phyloP scores from a whole-genome alignment of 352 stramenopile genomes.

The Globisporangium nagaii region DNA sequence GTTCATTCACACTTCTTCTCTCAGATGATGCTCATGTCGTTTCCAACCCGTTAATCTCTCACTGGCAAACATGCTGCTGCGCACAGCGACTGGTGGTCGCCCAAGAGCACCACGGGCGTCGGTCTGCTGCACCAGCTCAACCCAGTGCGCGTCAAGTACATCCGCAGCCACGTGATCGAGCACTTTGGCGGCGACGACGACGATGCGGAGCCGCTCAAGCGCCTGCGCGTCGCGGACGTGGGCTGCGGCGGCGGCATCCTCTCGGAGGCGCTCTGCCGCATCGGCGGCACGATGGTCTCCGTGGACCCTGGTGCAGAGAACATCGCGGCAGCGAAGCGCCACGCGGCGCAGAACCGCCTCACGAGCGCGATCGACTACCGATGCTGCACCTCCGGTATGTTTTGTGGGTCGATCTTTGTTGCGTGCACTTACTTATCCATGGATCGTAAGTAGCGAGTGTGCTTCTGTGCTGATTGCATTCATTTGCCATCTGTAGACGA shows the following conservation, averaged over 20 bases:
- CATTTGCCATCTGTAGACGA: constrained; percentile 42
- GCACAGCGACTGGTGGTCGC: constrained; percentile 77
- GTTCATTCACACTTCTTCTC: neutral
- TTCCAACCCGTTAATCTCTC: neutral
- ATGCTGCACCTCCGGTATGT: constrained; percentile 66
- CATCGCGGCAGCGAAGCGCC: constrained; percentile 60
- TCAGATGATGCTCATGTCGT: neutral
- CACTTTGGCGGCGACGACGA: constrained; percentile 53
- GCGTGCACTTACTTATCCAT: neutral
- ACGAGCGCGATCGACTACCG: constrained; percentile 79
- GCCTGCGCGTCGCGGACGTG: constrained; percentile 60
- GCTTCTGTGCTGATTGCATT: too few relatives aligned
- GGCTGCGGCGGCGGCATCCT: constrained; percentile 82
- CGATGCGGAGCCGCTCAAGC: constrained; percentile 45
- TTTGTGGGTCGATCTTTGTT: neutral
- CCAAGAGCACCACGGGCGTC: constrained; percentile 66
- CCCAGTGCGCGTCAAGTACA: constrained; percentile 81
- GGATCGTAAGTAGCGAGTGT: too few relatives aligned
- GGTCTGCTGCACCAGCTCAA: constrained; percentile 80
- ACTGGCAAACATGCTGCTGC: too few relatives aligned
- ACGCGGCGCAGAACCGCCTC: constrained; percentile 39
- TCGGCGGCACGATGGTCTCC: constrained; percentile 70
- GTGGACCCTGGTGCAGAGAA: constrained; percentile 68
- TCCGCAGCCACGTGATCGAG: constrained; percentile 57
- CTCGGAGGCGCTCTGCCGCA: constrained; percentile 71